These are phyloP conservation scores for Maudiozyma bulderi DNA, from an alignment of 805 yeast species.

Conservation along the genomic window DNA sequence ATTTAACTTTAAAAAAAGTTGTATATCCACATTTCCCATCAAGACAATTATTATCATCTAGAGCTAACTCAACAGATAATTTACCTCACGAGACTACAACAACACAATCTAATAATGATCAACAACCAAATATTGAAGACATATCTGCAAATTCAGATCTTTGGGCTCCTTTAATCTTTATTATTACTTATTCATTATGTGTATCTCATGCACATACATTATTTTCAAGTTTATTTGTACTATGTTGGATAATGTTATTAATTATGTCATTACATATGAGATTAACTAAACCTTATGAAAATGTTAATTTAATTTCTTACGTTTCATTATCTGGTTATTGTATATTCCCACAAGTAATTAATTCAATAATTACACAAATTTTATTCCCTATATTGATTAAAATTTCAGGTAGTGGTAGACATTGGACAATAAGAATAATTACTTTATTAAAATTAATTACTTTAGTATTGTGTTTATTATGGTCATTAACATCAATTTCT, in stretches of 20 bases:
- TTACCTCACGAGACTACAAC: neutral
- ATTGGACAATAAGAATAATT: constrained; percentile 13
- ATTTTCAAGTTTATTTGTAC: constrained; percentile 26
- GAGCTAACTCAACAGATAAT: neutral
- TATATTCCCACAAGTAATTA: constrained; percentile 26
- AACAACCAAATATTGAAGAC: constrained; percentile 2
- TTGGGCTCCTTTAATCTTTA: constrained; percentile 30
- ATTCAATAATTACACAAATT: constrained; percentile 17
- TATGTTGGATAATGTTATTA: constrained; percentile 22
- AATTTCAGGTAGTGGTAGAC: constrained; percentile 1
- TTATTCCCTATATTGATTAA: constrained; percentile 21
- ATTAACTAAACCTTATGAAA: constrained; percentile 17
- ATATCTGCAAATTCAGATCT: constrained; percentile 21
- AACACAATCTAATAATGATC: neutral
- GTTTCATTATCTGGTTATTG: constrained; percentile 28
- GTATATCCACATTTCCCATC: constrained; percentile 27
- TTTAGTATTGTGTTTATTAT: constrained; percentile 13
- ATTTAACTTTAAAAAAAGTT: constrained; percentile 24
- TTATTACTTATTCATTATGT: constrained; percentile 24
- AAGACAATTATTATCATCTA: constrained; percentile 4
- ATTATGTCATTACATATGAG: constrained; percentile 26
- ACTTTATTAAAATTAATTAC: constrained; percentile 12
- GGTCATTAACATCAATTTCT: constrained; percentile 21
- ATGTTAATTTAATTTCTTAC: constrained; percentile 23
- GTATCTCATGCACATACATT: constrained; percentile 23